A percentile compares a stretch with the other conserved stretches of the same genome.
Evolutionary conservation across 2,329 filamentous ascomycete species (phyloP).

Genomic region (Plenodomus biglobosus): DNA sequence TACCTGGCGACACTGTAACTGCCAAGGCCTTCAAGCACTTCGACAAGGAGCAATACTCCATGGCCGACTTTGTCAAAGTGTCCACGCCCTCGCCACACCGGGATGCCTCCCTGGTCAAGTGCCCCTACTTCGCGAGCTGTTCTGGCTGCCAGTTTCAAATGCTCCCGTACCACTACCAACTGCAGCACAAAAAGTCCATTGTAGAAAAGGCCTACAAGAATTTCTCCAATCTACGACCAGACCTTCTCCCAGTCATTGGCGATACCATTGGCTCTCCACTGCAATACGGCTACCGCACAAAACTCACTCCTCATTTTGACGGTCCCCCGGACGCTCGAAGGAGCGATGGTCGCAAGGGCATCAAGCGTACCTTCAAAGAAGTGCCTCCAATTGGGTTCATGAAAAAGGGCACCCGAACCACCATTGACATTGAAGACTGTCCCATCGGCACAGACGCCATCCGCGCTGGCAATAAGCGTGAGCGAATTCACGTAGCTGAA

Average conservation of each 20-base stretch:
- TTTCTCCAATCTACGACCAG: constrained; percentile 80
- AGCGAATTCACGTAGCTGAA: constrained; percentile 72
- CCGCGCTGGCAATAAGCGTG: constrained; percentile 73
- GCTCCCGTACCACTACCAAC: constrained; percentile 84
- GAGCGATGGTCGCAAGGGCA: constrained; percentile 53
- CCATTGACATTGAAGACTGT: constrained; percentile 95
- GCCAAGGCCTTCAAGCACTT: constrained; percentile 79
- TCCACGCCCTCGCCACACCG: constrained; percentile 71
- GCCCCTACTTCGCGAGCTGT: constrained; percentile 84
- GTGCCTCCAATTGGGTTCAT: constrained; percentile 88
- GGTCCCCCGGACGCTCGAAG: constrained; percentile 61
- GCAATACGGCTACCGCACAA: constrained; percentile 92
- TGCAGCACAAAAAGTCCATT: constrained; percentile 79
- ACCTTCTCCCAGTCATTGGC: constrained; percentile 71
- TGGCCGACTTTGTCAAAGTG: constrained; percentile 81
- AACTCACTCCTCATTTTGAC: constrained; percentile 95
- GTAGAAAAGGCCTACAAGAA: constrained; percentile 90
- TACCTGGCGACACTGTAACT: constrained; percentile 79
- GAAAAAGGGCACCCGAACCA: constrained; percentile 74
- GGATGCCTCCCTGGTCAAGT: constrained; percentile 74
- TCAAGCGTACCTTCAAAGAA: constrained; percentile 59
- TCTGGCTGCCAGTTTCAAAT: constrained; percentile 96
- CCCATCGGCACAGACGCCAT: constrained; percentile 91
- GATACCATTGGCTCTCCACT: constrained; percentile 89
- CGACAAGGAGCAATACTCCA: constrained; percentile 65